Evolutionary conservation across 2,329 filamentous ascomycete genomes (phyloP).

Genomic region (Hypoxylon sp.): DNA sequence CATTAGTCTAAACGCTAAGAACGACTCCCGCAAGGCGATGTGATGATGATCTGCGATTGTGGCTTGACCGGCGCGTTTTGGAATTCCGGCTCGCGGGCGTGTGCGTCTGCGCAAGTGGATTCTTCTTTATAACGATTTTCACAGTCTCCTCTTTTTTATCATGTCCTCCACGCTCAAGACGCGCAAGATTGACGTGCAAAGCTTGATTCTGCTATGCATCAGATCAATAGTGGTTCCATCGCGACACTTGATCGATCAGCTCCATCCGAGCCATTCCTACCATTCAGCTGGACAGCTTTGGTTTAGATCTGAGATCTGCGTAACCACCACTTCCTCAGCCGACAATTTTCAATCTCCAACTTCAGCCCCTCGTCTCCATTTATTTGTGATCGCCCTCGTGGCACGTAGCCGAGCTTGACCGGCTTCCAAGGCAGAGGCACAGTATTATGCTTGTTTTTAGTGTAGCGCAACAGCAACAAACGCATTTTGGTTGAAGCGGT

Average conservation of each 20-base stretch:
- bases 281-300: conserved; percentile 7
- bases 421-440: conserved; percentile 17
- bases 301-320: conserved; percentile 29
- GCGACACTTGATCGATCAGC: conserved; percentile 29
- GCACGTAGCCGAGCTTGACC: background rate
- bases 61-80: conserved; percentile 43
- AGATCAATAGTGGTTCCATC: conserved; percentile 35
- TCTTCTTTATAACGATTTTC: conserved; percentile 43
- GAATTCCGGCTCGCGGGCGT: conserved; percentile 34
- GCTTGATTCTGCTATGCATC: conserved; percentile 39
- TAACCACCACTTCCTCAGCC: conserved; percentile 14
- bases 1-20: conserved; percentile 29
- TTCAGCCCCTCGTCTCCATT: conserved; percentile 10
- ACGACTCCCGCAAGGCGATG: conserved; percentile 23
- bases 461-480: background rate
- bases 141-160: conserved; percentile 13
- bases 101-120: conserved; percentile 32
- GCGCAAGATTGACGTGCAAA: conserved; percentile 28
- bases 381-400: conserved; percentile 12
- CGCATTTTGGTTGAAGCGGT: background rate
- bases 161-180: conserved; percentile 8
- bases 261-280: conserved; percentile 22
- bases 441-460: background rate
- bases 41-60: conserved; percentile 42
- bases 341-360: conserved; percentile 8